Base-by-base conservation (phyloP, 345 rosid species). In the Lenwebbia sp. region DNA sequence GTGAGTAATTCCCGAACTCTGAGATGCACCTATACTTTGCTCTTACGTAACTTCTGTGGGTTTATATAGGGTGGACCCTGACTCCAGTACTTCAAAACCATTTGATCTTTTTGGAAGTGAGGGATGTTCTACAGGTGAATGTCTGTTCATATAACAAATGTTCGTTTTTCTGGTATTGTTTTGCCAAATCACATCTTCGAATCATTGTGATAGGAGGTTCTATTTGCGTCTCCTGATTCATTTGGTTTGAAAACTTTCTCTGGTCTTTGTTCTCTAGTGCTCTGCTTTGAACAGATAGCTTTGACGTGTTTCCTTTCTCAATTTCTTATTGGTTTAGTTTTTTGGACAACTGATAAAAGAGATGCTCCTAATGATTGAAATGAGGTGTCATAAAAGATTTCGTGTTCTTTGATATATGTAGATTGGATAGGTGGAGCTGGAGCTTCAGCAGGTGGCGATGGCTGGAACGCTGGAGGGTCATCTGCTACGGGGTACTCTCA, bases 101-200 rank as follows among this genome's bases (percentile, higher is more conserved):
- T 95, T 93, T 89, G 96, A 94, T 90, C 85, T 93, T 86, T 90
- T 90, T 87, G 98, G 96, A 83, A 88, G 91, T 85, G 96, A 92
- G 87, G 93, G 95, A 50, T 88, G 90, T 84, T 89, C 95, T 88
- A 90, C 92, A 94, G 99, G 99, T 97, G 86, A 82, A 86, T 56
- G n/a, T 84, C 50, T 37, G 40, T 30, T 26, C 57, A 83, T 28
- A 47, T 70, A 70, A 70, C 47, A 21, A 70, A 37, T 70, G 81
- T 37, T 70, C 7, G 26, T 70, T 70, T 37, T 70, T 70, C 44
- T 9, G 40, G 22, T 23, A 49, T 56, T 84, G 54, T 58, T 44
- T 54, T 83, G 47, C 51, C 22, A 9, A n/a, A 17, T 44, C 52
- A n/a, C 54, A 41, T 60, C 49, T 74, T 53, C 15, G 33, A 55